Evolutionary conservation across 1,139 yeast species (phyloP).

Genomic region (Debaryomyces nepalensis): DNA sequence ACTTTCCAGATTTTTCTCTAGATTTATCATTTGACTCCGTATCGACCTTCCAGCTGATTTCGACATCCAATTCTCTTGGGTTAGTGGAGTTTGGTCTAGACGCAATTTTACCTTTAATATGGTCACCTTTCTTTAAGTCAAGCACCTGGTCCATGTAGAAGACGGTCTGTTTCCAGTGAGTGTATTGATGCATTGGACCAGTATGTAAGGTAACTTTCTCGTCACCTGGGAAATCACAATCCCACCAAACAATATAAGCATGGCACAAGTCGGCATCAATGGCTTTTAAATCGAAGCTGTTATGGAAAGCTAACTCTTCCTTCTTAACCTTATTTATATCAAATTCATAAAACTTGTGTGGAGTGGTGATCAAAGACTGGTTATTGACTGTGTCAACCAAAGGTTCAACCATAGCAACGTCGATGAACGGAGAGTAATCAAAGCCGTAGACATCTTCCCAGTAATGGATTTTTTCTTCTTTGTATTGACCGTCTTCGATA

Average conservation of each 20-base stretch:
- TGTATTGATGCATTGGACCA: constrained; percentile 80
- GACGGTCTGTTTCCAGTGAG: constrained; percentile 98
- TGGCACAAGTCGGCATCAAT: constrained; percentile 82
- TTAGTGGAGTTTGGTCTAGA: constrained; percentile 77
- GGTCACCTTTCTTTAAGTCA: constrained; percentile 78
- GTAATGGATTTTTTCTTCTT: constrained; percentile 87
- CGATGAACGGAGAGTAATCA: constrained; percentile 76
- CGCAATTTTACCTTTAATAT: constrained; percentile 68
- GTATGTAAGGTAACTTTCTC: constrained; percentile 71
- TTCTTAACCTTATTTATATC: constrained; percentile 88
- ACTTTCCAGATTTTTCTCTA: constrained; percentile 59
- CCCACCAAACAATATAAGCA: constrained; percentile 94
- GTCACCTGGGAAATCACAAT: constrained; percentile 77
- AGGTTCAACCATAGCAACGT: constrained; percentile 89
- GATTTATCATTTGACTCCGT: constrained; percentile 58
- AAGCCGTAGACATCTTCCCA: constrained; percentile 99
- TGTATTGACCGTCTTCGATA: constrained; percentile 93
- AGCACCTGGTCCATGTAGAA: constrained; percentile 86
- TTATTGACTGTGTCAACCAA: constrained; percentile 91
- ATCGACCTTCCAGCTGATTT: constrained; percentile 60
- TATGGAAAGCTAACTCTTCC: constrained; percentile 77
- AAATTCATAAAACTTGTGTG: constrained; percentile 73
- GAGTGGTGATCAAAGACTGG: constrained; percentile 72
- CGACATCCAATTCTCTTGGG: constrained; percentile 85
- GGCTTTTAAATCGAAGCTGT: constrained; percentile 70